phyloP scores from a whole-genome alignment of 2,329 filamentous ascomycete genomes.

The Fusarium metavorans region DNA sequence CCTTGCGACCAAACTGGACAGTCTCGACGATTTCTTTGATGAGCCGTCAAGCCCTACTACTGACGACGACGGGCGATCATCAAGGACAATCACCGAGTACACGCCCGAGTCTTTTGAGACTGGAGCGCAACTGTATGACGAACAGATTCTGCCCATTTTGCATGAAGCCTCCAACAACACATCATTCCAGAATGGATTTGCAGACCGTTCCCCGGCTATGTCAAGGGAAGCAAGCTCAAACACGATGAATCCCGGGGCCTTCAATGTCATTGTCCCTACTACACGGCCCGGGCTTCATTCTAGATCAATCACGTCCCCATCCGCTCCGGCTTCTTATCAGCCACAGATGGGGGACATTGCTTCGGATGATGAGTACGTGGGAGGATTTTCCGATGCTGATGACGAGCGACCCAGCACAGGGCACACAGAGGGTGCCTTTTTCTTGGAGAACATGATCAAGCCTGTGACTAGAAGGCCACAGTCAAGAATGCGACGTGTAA shows the following conservation, averaged over 20 bases:
- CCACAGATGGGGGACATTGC: constrained; percentile 70
- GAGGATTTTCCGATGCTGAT: constrained; percentile 84
- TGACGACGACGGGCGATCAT: constrained; percentile 70
- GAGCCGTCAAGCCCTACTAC: constrained; percentile 71
- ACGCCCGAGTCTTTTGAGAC: constrained; percentile 76
- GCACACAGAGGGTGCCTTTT: constrained; percentile 62
- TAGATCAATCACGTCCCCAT: constrained; percentile 87
- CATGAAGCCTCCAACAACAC: constrained; percentile 85
- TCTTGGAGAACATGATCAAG: constrained; percentile 71
- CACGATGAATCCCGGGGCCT: constrained; percentile 72
- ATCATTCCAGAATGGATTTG: constrained; percentile 90
- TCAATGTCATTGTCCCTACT: constrained; percentile 56
- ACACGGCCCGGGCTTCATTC: constrained; percentile 78
- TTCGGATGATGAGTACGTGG: constrained; percentile 81
- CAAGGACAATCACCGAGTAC: constrained; percentile 73
- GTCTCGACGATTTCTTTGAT: constrained; percentile 85
- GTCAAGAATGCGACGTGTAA: constrained; percentile 50
- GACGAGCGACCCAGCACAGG: constrained; percentile 61
- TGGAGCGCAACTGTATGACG: constrained; percentile 88
- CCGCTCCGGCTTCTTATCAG: constrained; percentile 67
- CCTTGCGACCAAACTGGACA: constrained; percentile 83
- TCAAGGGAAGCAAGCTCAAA: constrained; percentile 71
- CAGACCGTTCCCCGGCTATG: constrained; percentile 74
- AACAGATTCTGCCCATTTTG: constrained; percentile 90
- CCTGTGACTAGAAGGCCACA: constrained; percentile 68